Base-by-base conservation (phyloP, 192 early-diverging fungal species). In the Entophlyctis luteolus region DNA sequence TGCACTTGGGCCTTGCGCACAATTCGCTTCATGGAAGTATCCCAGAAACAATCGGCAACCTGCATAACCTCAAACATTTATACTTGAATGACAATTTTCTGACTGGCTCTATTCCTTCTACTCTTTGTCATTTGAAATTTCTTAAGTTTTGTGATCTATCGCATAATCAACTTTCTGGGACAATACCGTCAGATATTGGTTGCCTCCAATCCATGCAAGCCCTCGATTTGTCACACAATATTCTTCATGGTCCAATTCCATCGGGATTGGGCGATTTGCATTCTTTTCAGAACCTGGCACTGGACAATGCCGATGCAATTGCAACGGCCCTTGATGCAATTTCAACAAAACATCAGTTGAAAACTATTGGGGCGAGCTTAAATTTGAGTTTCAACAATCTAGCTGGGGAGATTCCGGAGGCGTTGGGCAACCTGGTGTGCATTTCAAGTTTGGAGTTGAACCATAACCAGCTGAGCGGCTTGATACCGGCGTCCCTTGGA, bases 141-240 rank as follows among this genome's bases (percentile, higher is more conserved):
- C 59, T 62, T 12, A 16, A 42, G 25, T 39, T 39, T 12, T 45
- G 33, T 20, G 27, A 42, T 22, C 59, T 62, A 3, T 42, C 33
- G 18, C 48, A 25, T 45, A 62, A 62, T 23, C 42, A 1, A 12
- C 25, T 62, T 5, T 25, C 39, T 25, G 59, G 59, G 12, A 47
- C 59, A 5, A 62, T 62, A 27, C 59, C 59, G 18, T 4, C 39
- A 14, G 34, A 37, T 20, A 37, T 62, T 48, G 59, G 59, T 5
- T 10, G 28, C 16, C 39, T 62, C 4, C 10, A 4, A 12, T 8
- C 5, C 18, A 36, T 62, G 25, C 34, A 42, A n/a, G 23, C 27
- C 10, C 29, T 25, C 18, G 27, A 42, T 22, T 45, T 62, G 4
- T 42, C 33, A n/a, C 48, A 25, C 59, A 62, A 62, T 23, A 12